Conservation (phyloP, 1,284 basidiomycete species). For the Ceratobasidium papillatum region DNA sequence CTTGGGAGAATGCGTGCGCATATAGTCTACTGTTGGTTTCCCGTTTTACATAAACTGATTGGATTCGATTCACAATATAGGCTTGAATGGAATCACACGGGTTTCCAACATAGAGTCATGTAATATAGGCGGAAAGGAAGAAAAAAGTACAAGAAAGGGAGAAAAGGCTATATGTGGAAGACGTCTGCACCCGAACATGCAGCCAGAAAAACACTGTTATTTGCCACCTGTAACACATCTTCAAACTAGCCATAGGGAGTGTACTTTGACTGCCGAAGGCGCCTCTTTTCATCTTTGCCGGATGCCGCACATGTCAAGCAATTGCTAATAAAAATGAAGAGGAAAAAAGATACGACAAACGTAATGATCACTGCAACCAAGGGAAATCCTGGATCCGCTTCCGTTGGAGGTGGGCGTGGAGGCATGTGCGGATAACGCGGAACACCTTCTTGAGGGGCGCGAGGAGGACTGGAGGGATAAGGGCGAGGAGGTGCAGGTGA, state of each 20-base stretch:
- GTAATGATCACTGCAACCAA: no score
- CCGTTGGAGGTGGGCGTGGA: no score
- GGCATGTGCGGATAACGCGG: neutral
- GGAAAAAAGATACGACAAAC: neutral
- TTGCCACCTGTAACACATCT: neutral
- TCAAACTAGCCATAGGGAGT: neutral
- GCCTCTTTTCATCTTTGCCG: neutral
- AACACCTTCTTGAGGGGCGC: neutral
- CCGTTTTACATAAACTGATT: no score
- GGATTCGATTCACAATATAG: no score
- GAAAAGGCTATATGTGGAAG: neutral
- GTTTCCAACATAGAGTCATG: no score
- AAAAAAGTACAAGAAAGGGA: no score
- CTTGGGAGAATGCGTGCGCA: neutral
- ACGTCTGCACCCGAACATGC: neutral
- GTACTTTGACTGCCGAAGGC: neutral
- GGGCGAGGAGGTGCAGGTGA: neutral
- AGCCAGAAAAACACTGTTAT: no score
- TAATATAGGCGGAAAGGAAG: no score
- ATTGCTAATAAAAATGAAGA: neutral
- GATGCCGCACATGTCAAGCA: neutral
- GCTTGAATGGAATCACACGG: no score
- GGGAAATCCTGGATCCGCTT: no score
- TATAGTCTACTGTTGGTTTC: neutral
- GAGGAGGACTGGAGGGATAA: neutral